phyloP scores from a whole-genome alignment of 768 basidiomycete genomes.

The Lactarius psammicola region DNA sequence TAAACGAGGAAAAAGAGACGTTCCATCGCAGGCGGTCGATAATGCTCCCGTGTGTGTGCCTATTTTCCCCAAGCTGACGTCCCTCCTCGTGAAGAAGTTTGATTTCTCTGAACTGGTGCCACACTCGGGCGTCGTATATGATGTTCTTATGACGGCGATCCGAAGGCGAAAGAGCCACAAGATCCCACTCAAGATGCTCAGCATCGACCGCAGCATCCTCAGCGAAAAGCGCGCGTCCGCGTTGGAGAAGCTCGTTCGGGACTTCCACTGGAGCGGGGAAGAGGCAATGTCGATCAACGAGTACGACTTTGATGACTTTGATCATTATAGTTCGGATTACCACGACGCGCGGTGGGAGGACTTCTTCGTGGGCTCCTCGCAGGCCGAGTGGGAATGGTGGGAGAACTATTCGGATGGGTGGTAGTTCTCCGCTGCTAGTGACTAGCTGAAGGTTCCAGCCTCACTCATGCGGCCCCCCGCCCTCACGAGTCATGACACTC shows the following conservation, averaged over 20 bases:
- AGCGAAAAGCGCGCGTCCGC: not conserved
- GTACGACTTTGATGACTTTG: not conserved
- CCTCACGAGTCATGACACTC: not conserved
- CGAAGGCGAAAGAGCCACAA: not conserved
- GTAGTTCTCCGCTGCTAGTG: not conserved
- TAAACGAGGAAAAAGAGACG: not conserved
- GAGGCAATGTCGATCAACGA: not conserved
- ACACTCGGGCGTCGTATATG: not conserved
- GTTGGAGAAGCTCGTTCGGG: not conserved
- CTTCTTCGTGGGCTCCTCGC: not conserved
- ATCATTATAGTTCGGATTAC: not conserved
- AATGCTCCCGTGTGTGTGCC: too few relatives aligned
- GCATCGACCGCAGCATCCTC: slow-evolving; percentile 1
- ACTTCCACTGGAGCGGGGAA: not conserved
- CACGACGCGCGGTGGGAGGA: slow-evolving; percentile 1
- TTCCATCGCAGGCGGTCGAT: not conserved
- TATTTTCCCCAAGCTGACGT: slow-evolving; percentile 13
- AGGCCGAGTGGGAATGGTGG: slow-evolving; percentile 1
- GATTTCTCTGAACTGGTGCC: not conserved
- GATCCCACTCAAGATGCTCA: not conserved
- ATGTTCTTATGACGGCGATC: not conserved
- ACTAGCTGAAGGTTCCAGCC: not conserved
- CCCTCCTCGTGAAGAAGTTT: slow-evolving; percentile 5
- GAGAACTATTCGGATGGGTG: not conserved
- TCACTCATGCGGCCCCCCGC: not conserved